Conservation (phyloP, 1,139 yeast species). For the Scheffersomyces cryptocercus region DNA sequence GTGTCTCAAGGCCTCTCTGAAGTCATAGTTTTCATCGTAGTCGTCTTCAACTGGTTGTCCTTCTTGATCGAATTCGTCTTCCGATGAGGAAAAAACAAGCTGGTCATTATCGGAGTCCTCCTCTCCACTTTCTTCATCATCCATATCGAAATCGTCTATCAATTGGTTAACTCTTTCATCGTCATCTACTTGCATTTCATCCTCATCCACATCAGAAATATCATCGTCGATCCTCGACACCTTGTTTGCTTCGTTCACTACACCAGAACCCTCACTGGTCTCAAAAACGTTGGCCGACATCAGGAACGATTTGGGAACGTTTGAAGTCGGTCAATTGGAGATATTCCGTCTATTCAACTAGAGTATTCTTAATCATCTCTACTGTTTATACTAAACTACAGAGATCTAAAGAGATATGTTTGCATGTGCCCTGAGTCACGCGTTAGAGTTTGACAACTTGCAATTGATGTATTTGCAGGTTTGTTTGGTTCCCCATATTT, state of each 20-base stretch:
- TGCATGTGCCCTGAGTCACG: too few species aligned
- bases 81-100: conserved; percentile 17
- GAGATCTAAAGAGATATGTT: too few species aligned
- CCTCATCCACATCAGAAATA: conserved; percentile 5
- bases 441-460: too few species aligned
- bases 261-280: conserved; percentile 7
- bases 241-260: conserved; percentile 6
- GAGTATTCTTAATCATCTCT: too few species aligned
- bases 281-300: conserved; percentile 15
- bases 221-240: neutral
- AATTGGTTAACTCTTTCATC: neutral
- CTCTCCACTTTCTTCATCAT: conserved; percentile 17
- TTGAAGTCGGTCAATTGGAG: too few species aligned
- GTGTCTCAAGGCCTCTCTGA: conserved; percentile 63
- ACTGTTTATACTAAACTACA: too few species aligned
- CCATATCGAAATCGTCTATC: conserved; percentile 7
- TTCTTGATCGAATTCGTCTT: conserved; percentile 24
- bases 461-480: neutral
- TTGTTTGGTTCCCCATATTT: neutral
- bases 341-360: too few species aligned
- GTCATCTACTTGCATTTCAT: conserved; percentile 3
- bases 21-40: conserved; percentile 46
- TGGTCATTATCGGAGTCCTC: conserved; percentile 19
- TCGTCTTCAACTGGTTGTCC: conserved; percentile 32
- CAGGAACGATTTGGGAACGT: too few species aligned